Percentiles rank a stretch among this genome's conserved stretches.
phyloP scores from a whole-genome alignment of 495 filamentous ascomycete species.

The Symbiotaphrina buchneri region DNA sequence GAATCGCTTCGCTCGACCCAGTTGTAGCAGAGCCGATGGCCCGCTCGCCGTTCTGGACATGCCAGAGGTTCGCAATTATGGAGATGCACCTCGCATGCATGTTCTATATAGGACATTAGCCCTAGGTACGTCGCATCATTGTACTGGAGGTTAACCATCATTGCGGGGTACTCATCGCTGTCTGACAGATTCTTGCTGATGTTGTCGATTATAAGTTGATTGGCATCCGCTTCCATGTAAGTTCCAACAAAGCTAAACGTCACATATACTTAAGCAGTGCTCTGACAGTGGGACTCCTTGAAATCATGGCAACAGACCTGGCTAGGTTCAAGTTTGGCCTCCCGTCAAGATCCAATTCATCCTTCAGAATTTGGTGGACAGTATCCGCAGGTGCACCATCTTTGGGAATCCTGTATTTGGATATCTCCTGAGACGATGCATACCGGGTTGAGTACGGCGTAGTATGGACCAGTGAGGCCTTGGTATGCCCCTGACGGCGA shows the following conservation, averaged over 20 bases:
- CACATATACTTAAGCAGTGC: no score
- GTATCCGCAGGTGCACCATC: slow-evolving; percentile 38
- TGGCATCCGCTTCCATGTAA: slow-evolving; percentile 45
- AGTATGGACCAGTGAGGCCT: slow-evolving; percentile 25
- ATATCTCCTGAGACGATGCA: slow-evolving; percentile 32
- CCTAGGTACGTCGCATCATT: slow-evolving; percentile 6
- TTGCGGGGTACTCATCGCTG: no score
- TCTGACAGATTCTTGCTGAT: slow-evolving; percentile 38
- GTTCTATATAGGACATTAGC: slow-evolving; percentile 43
- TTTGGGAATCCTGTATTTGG: slow-evolving; percentile 41
- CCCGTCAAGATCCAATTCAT: slow-evolving; percentile 55
- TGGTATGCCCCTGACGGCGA: slow-evolving; percentile 16
- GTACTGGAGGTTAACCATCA: neutral
- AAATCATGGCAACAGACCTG: slow-evolving; percentile 13
- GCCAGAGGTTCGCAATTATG: slow-evolving; percentile 51
- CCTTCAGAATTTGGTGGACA: slow-evolving; percentile 45
- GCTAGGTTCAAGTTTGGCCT: slow-evolving; percentile 51
- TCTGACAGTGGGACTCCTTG: neutral
- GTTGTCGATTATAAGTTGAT: slow-evolving; percentile 43
- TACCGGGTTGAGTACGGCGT: slow-evolving; percentile 38
- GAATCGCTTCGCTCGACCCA: slow-evolving; percentile 51
- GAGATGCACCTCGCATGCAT: slow-evolving; percentile 50
- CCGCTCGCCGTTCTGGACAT: slow-evolving; percentile 35
- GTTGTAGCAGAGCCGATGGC: slow-evolving; percentile 54
- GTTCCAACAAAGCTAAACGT: slow-evolving; percentile 40